Evolutionary conservation across 495 filamentous ascomycete genomes (phyloP).

Genomic region (Tuber aestivum): DNA sequence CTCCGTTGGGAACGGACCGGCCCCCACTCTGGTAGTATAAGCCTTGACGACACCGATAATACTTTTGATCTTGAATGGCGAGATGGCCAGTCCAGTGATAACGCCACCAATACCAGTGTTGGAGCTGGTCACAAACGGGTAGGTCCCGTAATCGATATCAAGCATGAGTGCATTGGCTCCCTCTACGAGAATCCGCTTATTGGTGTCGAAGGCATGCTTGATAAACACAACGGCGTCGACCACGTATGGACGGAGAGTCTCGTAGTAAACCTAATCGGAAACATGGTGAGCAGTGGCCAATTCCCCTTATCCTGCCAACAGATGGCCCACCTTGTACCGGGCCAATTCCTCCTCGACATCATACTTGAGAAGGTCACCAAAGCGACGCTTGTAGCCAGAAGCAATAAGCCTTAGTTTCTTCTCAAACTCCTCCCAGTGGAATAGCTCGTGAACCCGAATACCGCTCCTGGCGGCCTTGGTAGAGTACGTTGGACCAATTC

Average conservation of each 20-base stretch:
- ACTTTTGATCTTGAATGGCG: conserved; percentile 52
- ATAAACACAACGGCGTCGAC: conserved; percentile 64
- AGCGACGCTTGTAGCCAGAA: conserved; percentile 62
- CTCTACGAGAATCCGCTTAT: conserved; percentile 69
- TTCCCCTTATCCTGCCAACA: conserved; percentile 24
- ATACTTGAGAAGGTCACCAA: conserved; percentile 67
- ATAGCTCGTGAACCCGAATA: conserved; percentile 68
- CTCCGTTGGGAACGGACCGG: conserved; percentile 81
- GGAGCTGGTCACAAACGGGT: conserved; percentile 78
- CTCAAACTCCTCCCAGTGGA: conserved; percentile 68
- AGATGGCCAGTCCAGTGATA: conserved; percentile 63
- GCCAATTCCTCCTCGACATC: conserved; percentile 70
- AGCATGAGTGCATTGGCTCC: conserved; percentile 85
- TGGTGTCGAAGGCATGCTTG: conserved; percentile 52
- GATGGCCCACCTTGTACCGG: conserved; percentile 52
- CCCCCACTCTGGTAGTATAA: conserved; percentile 67
- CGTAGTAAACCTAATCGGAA: conserved; percentile 55
- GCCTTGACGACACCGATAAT: conserved; percentile 87
- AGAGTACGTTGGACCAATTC: conserved; percentile 76
- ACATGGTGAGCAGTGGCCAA: conserved; percentile 8
- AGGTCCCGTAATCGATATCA: conserved; percentile 71
- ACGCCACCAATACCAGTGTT: conserved; percentile 70
- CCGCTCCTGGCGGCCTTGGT: conserved; percentile 73
- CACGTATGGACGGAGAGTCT: conserved; percentile 59
- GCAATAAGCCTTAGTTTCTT: conserved; percentile 62